These are phyloP conservation scores for Otatea glauca DNA, from an alignment of 176 grass and related monocot genomes.

Conservation along the genomic window DNA sequence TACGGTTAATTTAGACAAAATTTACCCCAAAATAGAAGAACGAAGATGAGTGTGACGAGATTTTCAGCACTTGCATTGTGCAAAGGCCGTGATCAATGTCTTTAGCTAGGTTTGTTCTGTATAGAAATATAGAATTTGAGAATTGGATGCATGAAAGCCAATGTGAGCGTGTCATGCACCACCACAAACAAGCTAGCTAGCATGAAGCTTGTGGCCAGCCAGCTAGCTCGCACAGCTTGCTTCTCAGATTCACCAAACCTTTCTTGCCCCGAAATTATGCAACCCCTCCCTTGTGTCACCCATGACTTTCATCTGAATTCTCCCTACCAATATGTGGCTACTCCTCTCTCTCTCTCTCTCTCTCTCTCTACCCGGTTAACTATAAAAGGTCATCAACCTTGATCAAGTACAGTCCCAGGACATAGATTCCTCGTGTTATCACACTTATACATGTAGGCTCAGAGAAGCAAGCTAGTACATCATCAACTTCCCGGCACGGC, in stretches of 20 bases:
- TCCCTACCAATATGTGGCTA: neutral
- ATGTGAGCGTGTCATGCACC: slow-evolving; percentile 21
- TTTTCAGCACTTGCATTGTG: neutral
- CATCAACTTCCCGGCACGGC: neutral
- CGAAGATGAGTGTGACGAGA: neutral
- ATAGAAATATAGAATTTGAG: neutral
- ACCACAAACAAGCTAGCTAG: slow-evolving; percentile 28
- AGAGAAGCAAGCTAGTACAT: neutral
- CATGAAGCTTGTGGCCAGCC: slow-evolving; percentile 35
- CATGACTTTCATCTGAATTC: slow-evolving; percentile 43
- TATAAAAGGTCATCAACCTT: slow-evolving; percentile 43
- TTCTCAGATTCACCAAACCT: slow-evolving; percentile 46
- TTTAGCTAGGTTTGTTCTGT: neutral
- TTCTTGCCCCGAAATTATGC: slow-evolving; percentile 62
- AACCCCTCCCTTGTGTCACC: slow-evolving; percentile 36
- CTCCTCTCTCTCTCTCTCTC: neutral
- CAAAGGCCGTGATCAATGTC: neutral
- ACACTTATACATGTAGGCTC: slow-evolving; percentile 2
- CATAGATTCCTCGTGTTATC: slow-evolving; percentile 33
- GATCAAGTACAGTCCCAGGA: slow-evolving; percentile 29
- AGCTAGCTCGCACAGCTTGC: slow-evolving; percentile 45
- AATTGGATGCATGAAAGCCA: slow-evolving; percentile 10
- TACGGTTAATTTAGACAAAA: neutral
- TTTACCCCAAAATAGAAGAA: neutral
- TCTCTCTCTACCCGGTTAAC: neutral